phyloP scores from a whole-genome alignment of 2,329 filamentous ascomycete species.

The Colletotrichum coccodes region DNA sequence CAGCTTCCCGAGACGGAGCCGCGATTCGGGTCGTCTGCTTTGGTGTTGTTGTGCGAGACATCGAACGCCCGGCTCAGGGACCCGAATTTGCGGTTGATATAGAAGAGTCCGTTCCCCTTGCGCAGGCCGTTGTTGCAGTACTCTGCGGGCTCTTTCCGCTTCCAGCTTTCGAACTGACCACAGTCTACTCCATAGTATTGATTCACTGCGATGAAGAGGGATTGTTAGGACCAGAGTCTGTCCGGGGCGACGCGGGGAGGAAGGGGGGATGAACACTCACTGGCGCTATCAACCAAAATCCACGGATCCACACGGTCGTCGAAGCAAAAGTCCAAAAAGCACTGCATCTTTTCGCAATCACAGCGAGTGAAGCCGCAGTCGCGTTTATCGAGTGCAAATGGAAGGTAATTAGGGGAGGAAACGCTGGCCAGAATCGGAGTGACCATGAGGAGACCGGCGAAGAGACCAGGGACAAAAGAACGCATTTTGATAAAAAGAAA shows the following conservation, averaged over 20 bases:
- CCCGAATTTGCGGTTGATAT: slow-evolving; percentile 8
- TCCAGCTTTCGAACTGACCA: slow-evolving; percentile 11
- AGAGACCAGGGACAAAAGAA: neutral
- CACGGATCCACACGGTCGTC: slow-evolving; percentile 15
- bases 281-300: slow-evolving; percentile 5
- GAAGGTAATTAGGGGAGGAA: slow-evolving; percentile 1
- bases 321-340: slow-evolving; percentile 10
- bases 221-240: neutral
- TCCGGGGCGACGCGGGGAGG: too few relatives aligned
- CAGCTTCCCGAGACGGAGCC: neutral
- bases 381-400: slow-evolving; percentile 6
- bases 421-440: neutral
- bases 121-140: slow-evolving; percentile 13
- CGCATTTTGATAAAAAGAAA: neutral
- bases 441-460: neutral
- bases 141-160: neutral
- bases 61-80: neutral
- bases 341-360: neutral
- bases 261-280: neutral
- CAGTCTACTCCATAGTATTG: slow-evolving; percentile 12
- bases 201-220: neutral
- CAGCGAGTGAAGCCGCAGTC: neutral
- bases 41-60: slow-evolving; percentile 1
- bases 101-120: neutral
- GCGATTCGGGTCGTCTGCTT: neutral